These are phyloP conservation scores for Marchantia paleacea DNA, from an alignment of 225 moss, liverwort and hornwort species.

Conservation along the genomic window DNA sequence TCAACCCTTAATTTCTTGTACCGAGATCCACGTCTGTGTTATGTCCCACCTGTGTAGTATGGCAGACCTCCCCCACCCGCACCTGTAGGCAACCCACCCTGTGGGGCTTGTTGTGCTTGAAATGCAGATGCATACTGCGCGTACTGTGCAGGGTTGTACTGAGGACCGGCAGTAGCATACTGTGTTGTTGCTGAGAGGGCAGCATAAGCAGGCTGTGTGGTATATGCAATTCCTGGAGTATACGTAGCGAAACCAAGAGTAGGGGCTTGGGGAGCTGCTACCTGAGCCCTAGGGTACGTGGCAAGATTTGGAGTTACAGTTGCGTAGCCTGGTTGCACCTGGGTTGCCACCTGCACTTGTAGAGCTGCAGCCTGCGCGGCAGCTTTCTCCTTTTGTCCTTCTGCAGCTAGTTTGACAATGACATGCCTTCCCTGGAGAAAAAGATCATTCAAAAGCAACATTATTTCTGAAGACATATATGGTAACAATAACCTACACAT, in stretches of 20 bases:
- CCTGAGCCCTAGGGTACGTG: constrained; percentile 71
- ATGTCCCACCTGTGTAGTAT: constrained; percentile 58
- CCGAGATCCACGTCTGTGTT: background rate
- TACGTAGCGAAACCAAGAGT: constrained; percentile 69
- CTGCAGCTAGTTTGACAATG: constrained; percentile 93
- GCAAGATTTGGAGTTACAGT: constrained; percentile 65
- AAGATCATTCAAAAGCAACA: background rate
- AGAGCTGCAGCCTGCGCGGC: constrained; percentile 55
- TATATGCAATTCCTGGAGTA: constrained; percentile 61
- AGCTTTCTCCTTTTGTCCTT: constrained; percentile 81
- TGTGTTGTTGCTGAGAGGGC: constrained; percentile 68
- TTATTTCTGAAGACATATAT: background rate
- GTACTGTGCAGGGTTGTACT: constrained; percentile 89
- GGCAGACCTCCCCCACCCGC: constrained; percentile 68
- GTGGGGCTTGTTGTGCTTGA: constrained; percentile 67
- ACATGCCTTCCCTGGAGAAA: constrained; percentile 80
- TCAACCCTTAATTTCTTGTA: background rate
- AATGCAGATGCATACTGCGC: constrained; percentile 69
- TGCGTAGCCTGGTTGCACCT: constrained; percentile 70
- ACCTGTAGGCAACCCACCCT: constrained; percentile 71
- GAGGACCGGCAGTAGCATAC: constrained; percentile 72
- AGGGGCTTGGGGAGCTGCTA: constrained; percentile 69
- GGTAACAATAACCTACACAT: too few relatives aligned
- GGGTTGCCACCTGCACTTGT: constrained; percentile 70
- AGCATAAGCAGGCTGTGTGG: constrained; percentile 62